These are phyloP conservation scores for Fulvia fulva DNA, from an alignment of 2,329 filamentous ascomycete species.

Conservation along the genomic window DNA sequence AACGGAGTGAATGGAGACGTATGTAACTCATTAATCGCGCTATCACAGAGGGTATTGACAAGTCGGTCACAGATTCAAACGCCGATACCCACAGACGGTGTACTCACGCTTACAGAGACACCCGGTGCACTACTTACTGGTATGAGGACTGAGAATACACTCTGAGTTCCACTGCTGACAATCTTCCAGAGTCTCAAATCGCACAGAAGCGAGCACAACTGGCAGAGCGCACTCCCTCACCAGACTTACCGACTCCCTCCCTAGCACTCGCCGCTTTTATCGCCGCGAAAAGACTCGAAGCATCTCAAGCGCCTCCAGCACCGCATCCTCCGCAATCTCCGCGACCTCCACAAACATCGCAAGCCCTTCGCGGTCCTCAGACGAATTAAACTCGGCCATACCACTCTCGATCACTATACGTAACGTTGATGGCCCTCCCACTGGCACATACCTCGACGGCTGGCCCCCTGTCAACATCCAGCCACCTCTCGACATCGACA, in stretches of 20 bases:
- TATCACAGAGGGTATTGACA: too few relatives aligned
- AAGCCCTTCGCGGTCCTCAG: neutral
- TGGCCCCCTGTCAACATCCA: slow-evolving; percentile 5
- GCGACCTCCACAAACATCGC: neutral
- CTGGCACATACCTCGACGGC: neutral
- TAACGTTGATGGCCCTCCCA: neutral
- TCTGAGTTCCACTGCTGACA: neutral
- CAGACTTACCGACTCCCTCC: neutral
- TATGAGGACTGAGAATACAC: neutral
- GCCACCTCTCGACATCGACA: slow-evolving; percentile 11
- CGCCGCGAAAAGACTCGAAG: neutral
- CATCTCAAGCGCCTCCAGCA: neutral
- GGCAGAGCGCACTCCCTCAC: neutral
- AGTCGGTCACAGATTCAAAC: too few relatives aligned
- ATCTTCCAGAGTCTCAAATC: neutral
- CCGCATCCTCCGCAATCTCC: neutral
- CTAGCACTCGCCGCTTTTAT: neutral
- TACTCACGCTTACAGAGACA: neutral
- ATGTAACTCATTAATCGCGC: too few relatives aligned
- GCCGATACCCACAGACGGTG: neutral
- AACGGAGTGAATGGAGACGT: too few relatives aligned
- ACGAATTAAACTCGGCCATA: too few relatives aligned
- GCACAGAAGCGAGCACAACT: neutral
- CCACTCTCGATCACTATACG: neutral
- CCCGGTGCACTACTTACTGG: neutral